phyloP scores from a whole-genome alignment of 768 basidiomycete species.

The Phlebiopsis gigantea region DNA sequence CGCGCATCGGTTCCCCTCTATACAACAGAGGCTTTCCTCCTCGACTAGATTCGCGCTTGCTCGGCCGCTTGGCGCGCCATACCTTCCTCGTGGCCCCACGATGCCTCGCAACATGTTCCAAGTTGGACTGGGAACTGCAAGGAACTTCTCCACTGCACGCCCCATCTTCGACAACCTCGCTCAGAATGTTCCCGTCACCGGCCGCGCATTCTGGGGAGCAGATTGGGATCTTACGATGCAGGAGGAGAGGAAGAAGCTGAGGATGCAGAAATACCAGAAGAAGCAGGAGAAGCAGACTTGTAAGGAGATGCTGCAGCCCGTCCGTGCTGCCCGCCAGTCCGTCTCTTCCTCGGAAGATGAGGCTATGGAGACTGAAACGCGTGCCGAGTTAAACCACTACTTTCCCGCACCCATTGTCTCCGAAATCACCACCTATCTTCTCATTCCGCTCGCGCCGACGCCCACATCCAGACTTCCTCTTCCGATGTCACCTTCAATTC shows the following conservation, averaged over 20 bases:
- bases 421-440: conserved; percentile 57
- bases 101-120: conserved; percentile 50
- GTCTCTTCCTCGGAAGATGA: conserved; percentile 27
- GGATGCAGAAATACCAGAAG: conserved; percentile 18
- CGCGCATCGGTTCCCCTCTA: conserved; percentile 27
- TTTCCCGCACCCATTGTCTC: conserved; percentile 39
- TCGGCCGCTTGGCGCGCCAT: conserved; percentile 37
- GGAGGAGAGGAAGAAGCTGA: conserved; percentile 33
- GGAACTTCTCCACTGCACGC: conserved; percentile 69
- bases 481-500: conserved; percentile 23
- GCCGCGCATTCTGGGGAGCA: conserved; percentile 68
- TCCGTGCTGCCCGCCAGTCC: conserved; percentile 10
- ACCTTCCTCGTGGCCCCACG: conserved; percentile 52
- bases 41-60: conserved; percentile 49
- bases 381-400: conserved; percentile 51
- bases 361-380: conserved; percentile 16
- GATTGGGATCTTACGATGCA: conserved; percentile 59
- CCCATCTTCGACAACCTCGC: conserved; percentile 78
- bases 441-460: conserved; percentile 74
- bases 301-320: conserved; percentile 26
- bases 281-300: conserved; percentile 21
- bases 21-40: conserved; percentile 53
- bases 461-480: conserved; percentile 65
- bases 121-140: conserved; percentile 70
- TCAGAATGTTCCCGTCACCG: conserved; percentile 66